These are phyloP conservation scores for Sequoia sempervirens DNA, from an alignment of 75 land plant genomes.

Conservation along the genomic window DNA sequence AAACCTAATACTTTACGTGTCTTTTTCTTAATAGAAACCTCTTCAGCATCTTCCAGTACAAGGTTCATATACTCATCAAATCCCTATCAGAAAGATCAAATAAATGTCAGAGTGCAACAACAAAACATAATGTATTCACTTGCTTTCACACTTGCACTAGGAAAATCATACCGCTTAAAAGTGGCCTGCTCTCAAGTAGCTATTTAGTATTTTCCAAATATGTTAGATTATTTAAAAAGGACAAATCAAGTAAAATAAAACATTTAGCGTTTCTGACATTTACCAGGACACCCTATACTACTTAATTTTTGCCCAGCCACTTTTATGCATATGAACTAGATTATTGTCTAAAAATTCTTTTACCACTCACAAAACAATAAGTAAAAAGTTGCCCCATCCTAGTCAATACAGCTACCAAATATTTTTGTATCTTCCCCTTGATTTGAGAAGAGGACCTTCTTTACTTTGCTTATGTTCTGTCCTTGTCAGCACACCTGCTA, in stretches of 20 bases:
- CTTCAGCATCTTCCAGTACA: constrained; percentile 93
- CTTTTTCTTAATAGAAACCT: constrained; percentile 78
- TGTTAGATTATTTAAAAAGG: not conserved
- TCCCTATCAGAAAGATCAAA: constrained; percentile 34
- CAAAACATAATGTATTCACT: not conserved
- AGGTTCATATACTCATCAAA: constrained; percentile 98
- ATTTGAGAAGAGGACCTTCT: too few species aligned
- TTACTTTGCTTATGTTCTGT: too few species aligned
- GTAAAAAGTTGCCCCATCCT: not conserved
- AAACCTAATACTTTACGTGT: constrained; percentile 64
- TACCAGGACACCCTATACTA: not conserved
- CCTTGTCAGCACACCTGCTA: too few species aligned
- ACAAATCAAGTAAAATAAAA: not conserved
- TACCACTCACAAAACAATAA: not conserved
- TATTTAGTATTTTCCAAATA: not conserved
- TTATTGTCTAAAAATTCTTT: not conserved
- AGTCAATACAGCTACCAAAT: not conserved
- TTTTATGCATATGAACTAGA: not conserved
- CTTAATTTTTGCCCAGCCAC: not conserved
- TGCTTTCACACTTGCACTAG: not conserved
- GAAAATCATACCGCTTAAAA: not conserved
- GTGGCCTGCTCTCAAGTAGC: not conserved
- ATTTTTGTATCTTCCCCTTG: too few species aligned
- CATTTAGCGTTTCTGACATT: not conserved
- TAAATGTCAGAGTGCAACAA: not conserved